Conservation (phyloP, 1,284 basidiomycete genomes). For the Cerioporus squamosus region DNA sequence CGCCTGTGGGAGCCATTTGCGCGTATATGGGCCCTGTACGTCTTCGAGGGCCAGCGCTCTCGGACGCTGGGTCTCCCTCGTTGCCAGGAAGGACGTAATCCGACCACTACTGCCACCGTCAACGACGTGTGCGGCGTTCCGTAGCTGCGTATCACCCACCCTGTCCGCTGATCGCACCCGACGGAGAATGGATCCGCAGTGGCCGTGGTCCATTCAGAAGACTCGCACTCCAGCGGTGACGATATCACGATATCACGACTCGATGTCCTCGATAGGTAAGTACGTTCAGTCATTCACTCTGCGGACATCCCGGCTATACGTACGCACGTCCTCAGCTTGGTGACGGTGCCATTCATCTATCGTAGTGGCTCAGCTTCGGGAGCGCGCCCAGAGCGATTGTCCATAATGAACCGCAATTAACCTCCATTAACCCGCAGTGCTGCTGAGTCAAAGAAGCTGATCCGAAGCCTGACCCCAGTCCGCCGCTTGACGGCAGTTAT, state of each 20-base stretch:
- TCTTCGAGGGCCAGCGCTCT: not conserved
- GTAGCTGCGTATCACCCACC: conserved; percentile 4
- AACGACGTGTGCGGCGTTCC: conserved; percentile 7
- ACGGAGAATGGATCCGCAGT: too few relatives aligned
- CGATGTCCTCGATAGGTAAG: too few relatives aligned
- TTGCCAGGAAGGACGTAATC: conserved; percentile 8
- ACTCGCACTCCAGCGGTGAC: too few relatives aligned
- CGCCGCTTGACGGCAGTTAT: conserved; percentile 12
- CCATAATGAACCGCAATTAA: conserved; percentile 11
- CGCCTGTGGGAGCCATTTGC: not conserved
- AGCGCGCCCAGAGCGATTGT: not conserved
- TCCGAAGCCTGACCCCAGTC: not conserved
- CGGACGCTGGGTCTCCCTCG: conserved; percentile 1
- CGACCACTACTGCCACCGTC: conserved; percentile 1
- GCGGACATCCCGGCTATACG: conserved; percentile 6
- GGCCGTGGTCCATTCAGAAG: too few relatives aligned
- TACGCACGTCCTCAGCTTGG: not conserved
- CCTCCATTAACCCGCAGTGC: not conserved
- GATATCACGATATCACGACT: too few relatives aligned
- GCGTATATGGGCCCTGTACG: not conserved
- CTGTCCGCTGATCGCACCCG: conserved; percentile 11
- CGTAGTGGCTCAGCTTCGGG: not conserved
- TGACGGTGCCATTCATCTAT: not conserved
- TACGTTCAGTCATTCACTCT: not conserved
- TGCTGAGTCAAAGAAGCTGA: conserved; percentile 8